Percentiles rank a stretch among this genome's conserved stretches.
phyloP scores from a whole-genome alignment of 2,329 filamentous ascomycete species.

The Rasamsonia emersonii region DNA sequence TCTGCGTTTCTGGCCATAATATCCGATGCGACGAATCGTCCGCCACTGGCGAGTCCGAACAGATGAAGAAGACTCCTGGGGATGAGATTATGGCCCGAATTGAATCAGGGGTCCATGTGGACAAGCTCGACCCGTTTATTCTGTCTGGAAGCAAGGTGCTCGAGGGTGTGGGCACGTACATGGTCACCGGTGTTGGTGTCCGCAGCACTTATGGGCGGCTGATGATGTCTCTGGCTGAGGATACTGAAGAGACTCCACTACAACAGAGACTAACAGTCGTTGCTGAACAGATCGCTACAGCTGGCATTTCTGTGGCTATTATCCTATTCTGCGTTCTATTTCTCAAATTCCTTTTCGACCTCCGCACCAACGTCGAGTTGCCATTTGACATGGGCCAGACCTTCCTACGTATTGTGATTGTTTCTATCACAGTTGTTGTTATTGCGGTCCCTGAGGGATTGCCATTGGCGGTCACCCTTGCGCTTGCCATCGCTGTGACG shows the following conservation, averaged over 20 bases:
- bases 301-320: background rate
- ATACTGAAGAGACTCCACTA: background rate
- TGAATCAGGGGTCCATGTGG: background rate
- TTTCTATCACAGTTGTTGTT: conserved; percentile 62
- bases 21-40: conserved; percentile 57
- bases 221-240: conserved; percentile 5
- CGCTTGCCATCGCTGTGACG: conserved; percentile 59
- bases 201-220: background rate
- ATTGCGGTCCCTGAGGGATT: conserved; percentile 63
- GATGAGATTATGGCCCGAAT: conserved; percentile 26
- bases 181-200: conserved; percentile 61
- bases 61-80: conserved; percentile 51
- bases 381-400: background rate
- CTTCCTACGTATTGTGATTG: conserved; percentile 61
- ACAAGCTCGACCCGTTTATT: conserved; percentile 58
- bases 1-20: conserved; percentile 49
- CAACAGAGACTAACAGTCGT: background rate
- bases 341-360: background rate
- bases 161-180: conserved; percentile 65
- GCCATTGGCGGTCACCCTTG: conserved; percentile 60
- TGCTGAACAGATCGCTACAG: background rate
- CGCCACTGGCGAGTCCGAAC: conserved; percentile 56
- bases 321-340: background rate
- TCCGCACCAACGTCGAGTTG: background rate
- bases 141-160: conserved; percentile 74